Percentiles rank a stretch among this genome's conserved stretches.
Conservation (phyloP, 2,329 filamentous ascomycete genomes). For the Pyrenochaeta sp. region DNA sequence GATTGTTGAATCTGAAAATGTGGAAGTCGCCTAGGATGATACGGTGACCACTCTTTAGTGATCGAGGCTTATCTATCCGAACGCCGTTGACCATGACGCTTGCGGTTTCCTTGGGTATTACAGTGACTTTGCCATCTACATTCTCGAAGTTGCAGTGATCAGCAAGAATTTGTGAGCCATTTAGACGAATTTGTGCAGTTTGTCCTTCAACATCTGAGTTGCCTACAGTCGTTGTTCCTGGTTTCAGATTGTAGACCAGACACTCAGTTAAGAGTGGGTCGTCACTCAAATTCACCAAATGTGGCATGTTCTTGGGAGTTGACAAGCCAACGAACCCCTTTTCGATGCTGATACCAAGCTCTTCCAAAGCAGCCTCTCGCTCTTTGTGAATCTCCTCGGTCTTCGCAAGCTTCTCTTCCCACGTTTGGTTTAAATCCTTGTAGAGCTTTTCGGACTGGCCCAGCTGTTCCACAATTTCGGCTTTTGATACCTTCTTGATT, state of each 20-base stretch:
- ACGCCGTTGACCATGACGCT: slow-evolving; percentile 98
- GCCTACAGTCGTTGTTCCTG: slow-evolving; percentile 90
- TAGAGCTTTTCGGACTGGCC: slow-evolving; percentile 97
- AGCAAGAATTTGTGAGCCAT: slow-evolving; percentile 89
- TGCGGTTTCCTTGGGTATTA: slow-evolving; percentile 88
- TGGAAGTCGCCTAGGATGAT: slow-evolving; percentile 98
- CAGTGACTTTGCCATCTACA: slow-evolving; percentile 87
- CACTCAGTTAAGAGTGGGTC: slow-evolving; percentile 90
- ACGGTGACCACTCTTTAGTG: slow-evolving; percentile 89
- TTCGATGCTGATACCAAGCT: slow-evolving; percentile 97
- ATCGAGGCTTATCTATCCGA: slow-evolving; percentile 83
- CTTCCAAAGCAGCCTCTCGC: slow-evolving; percentile 91
- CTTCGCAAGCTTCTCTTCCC: slow-evolving; percentile 95
- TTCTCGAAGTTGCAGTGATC: slow-evolving; percentile 97
- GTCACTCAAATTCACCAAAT: slow-evolving; percentile 91
- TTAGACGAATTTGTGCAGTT: slow-evolving; percentile 88
- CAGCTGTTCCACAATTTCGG: slow-evolving; percentile 95
- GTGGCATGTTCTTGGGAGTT: slow-evolving; percentile 98
- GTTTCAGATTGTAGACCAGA: slow-evolving; percentile 97
- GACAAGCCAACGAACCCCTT: slow-evolving; percentile 96
- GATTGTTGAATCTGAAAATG: slow-evolving; percentile 98
- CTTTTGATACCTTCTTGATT: slow-evolving; percentile 95
- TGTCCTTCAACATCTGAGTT: slow-evolving; percentile 84
- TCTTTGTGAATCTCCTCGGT: slow-evolving; percentile 99
- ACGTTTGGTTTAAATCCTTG: slow-evolving; percentile 95